Conservation (phyloP, 495 filamentous ascomycete species). For the Ascodesmis nigricans region DNA sequence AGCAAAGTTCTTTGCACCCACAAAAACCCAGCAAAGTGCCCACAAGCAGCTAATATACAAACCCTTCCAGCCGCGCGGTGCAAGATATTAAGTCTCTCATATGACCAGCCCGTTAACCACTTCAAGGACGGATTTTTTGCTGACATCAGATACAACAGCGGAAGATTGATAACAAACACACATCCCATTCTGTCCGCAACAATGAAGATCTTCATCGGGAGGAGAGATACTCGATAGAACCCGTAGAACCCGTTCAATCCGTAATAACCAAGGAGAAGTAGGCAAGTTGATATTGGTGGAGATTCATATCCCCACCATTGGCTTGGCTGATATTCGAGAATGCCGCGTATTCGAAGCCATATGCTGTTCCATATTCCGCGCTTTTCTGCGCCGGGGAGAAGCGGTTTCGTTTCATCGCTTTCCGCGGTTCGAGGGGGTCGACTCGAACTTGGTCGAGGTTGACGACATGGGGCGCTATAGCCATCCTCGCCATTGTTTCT, state of each 20-base stretch:
- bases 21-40: conserved; percentile 29
- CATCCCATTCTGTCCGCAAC: conserved; percentile 34
- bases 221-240: conserved; percentile 28
- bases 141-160: conserved; percentile 36
- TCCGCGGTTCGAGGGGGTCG: conserved; percentile 11
- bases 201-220: conserved; percentile 28
- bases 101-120: conserved; percentile 36
- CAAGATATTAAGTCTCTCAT: conserved; percentile 41
- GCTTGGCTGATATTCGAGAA: conserved; percentile 31
- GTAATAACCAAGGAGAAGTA: conserved; percentile 29
- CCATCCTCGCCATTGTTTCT: conserved; percentile 6
- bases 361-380: conserved; percentile 3
- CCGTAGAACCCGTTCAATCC: conserved; percentile 34
- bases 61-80: conserved; percentile 33
- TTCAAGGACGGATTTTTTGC: conserved; percentile 42
- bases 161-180: conserved; percentile 36
- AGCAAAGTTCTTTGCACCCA: conserved; percentile 25
- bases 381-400: conserved; percentile 11
- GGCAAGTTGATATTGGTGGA: conserved; percentile 33
- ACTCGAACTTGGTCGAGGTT: conserved; percentile 16
- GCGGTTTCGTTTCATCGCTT: conserved; percentile 15
- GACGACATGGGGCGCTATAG: conserved; percentile 1
- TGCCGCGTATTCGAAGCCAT: conserved; percentile 14
- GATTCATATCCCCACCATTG: conserved; percentile 31
- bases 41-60: conserved; percentile 27